Percentiles rank a stretch among this genome's conserved stretches.
Evolutionary conservation across 108 stramenopile genomes (phyloP).

Genomic region (Asterionellopsis glacialis): DNA sequence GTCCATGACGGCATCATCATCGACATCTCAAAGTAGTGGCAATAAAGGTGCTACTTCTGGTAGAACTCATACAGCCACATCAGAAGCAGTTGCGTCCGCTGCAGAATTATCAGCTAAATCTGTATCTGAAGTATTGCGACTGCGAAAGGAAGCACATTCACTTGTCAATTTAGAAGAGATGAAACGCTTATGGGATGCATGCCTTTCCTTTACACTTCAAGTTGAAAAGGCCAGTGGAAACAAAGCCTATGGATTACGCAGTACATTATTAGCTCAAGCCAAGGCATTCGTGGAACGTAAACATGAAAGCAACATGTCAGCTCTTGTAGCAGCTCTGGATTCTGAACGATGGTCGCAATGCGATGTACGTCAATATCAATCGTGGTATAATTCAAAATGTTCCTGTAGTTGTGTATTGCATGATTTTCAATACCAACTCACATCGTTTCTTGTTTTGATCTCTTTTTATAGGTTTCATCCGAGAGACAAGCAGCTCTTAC

Average conservation of each 20-base stretch:
- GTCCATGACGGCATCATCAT: not conserved
- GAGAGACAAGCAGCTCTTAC: conserved; percentile 75
- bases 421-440: conserved; percentile 1
- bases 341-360: conserved; percentile 91
- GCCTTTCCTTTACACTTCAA: conserved; percentile 58
- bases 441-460: conserved; percentile 7
- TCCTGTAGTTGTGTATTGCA: not conserved
- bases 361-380: conserved; percentile 51
- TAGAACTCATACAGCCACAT: conserved; percentile 39
- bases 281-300: conserved; percentile 89
- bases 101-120: conserved; percentile 77
- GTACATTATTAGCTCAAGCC: conserved; percentile 85
- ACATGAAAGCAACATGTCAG: conserved; percentile 89
- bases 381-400: not conserved
- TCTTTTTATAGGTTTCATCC: conserved; percentile 40
- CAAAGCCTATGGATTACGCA: conserved; percentile 84
- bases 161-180: conserved; percentile 74
- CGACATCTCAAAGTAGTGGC: conserved; percentile 5
- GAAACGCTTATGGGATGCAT: conserved; percentile 84
- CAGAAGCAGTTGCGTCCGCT: conserved; percentile 56
- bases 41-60: conserved; percentile 22
- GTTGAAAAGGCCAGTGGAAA: conserved; percentile 66
- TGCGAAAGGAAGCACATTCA: conserved; percentile 83
- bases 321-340: conserved; percentile 83
- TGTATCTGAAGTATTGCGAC: conserved; percentile 75